Base-by-base conservation (phyloP, 169 alveolate genomes). In the Cryptosporidium felis region DNA sequence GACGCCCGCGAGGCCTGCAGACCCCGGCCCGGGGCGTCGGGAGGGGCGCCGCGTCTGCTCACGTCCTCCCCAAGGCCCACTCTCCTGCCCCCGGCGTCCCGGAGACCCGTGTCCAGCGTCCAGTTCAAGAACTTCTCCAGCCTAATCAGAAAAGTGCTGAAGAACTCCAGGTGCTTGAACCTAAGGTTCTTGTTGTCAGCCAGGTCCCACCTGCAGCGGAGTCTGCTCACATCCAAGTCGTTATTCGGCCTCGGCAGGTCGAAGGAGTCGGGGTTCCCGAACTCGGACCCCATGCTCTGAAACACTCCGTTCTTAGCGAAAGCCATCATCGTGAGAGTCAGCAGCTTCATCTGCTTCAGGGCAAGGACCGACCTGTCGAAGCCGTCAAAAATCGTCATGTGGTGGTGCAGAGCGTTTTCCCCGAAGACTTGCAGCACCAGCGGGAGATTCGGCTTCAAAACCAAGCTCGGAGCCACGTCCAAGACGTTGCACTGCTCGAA, bases 181-280 rank as follows among this genome's bases (percentile, higher is more conserved):
- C 88, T 90, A 46, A 91, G 89, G 45, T 62, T 58, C 36, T 88
- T 80, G 74, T 91, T 91, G 49, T 91, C 95, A 8, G 95, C 91
- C 49, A 92, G 89, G 80, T 91, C 94, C 95, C 96, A 93, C 44
- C 93, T 79, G 51, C 95, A 61, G 80, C 92, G 81, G 49, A 90
- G 81, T 53, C 80, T 63, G 16, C 88, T 90, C 60, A 74, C 65
- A 81, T 93, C 90, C 90, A 91, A 90, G 30, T 82, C 88, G 46
- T 93, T 93, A 58, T 88, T 93, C 1, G 91, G 92, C 23, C 94
- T 89, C 40, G 96, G 96, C 36, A 91, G 63, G 81, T 93, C 96
- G 10, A 93, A 89, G 53, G 92, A 88, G 74, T 93, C 96, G 16
- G 96, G 96, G 53, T 92, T 92, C 1, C 92, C 96, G 62, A 93